Evolutionary conservation across 805 yeast genomes (phyloP), one percentile per base, ranked within the genome.

Genomic region (Lipomyces yamadae): DNA sequence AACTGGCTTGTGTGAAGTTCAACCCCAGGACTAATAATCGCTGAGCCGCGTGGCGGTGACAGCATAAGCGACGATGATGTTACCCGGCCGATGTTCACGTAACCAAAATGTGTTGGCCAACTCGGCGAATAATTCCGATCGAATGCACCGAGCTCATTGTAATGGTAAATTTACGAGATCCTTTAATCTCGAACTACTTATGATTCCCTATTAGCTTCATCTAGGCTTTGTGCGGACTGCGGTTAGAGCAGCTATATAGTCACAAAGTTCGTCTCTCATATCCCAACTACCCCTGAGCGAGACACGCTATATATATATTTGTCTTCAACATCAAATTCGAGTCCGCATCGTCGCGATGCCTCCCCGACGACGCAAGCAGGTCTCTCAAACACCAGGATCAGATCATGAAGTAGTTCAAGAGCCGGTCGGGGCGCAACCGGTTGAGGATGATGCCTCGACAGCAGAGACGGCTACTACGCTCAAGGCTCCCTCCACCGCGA

Each of bases 331-430:
- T 37, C 42, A 10, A 37, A 10, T 10, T 3, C 42, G 10, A 6
- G 13, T 10, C 53, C 53, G 24, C n/a, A 2, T 48, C 15, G 29
- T 32, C 30, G n/a, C n/a, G 29, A 52, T 52, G 55, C 55, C 55
- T 13, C 55, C 55, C 10, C 34, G 55, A 29, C 55, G 55, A 24
- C 32, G 55, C 34, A 52, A 52, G 11, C 55, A 52, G 29, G 55
- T 10, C 7, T 4, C 55, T 10, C 34, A 52, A 18, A 34, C n/a
- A 5, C 55, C 33, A 13, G 15, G 34, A 10, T 29, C n/a, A 29
- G 55, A 18, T 32, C 10, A 11, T 4, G 30, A 34, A 32, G 55
- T 24, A 29, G 32, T 52, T 4, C 34, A 29, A 29, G 34, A 52
- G 24, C 53, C 53, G 15, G 55, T 52, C n/a, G 55, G 55, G 15